These are phyloP conservation scores for Platanthera guangdongensis DNA, from an alignment of 106 monocot species.

Conservation along the genomic window DNA sequence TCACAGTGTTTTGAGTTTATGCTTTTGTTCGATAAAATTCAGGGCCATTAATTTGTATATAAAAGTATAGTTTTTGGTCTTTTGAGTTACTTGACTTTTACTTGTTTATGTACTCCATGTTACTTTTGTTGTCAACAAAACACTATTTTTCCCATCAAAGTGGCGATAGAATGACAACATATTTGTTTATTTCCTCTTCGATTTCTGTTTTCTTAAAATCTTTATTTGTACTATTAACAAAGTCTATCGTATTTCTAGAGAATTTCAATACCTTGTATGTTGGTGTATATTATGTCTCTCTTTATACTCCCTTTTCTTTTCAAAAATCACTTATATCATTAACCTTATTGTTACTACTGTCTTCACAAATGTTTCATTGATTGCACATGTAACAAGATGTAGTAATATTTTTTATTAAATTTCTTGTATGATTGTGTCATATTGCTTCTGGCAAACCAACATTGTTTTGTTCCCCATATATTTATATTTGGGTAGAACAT, in stretches of 20 bases:
- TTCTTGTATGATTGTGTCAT: neutral
- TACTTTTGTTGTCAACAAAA: no score
- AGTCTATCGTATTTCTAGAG: no score
- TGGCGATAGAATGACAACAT: no score
- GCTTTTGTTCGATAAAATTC: neutral
- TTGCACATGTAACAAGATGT: neutral
- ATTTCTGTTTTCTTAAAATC: no score
- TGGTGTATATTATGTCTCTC: neutral
- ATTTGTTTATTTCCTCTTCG: no score
- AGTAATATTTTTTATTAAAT: neutral
- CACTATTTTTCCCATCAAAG: no score
- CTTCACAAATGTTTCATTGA: neutral
- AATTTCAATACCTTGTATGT: neutral
- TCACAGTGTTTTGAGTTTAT: neutral
- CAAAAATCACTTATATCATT: neutral
- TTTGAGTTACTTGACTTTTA: no score
- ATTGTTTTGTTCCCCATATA: neutral
- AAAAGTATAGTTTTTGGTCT: no score
- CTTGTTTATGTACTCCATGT: no score
- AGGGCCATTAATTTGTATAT: neutral
- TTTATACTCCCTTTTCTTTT: no score
- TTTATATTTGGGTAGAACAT: neutral
- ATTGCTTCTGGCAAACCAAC: neutral
- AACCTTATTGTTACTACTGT: no score
- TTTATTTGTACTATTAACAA: no score